Base-by-base conservation (phyloP, 2,329 filamentous ascomycete species). In the Aspergillus versicolor region DNA sequence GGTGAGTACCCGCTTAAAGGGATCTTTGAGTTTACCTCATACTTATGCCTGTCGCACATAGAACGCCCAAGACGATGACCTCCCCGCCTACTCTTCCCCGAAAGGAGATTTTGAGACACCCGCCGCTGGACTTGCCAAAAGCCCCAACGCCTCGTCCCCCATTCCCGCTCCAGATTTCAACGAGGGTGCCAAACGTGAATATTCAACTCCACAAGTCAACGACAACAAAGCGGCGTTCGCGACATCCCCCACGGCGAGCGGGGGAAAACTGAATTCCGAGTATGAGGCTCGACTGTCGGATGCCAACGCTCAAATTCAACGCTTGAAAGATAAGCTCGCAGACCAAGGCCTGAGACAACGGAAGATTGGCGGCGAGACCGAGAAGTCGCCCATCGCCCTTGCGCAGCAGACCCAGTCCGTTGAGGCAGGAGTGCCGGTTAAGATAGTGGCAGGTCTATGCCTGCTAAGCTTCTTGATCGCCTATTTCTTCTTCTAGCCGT, bases 381-480 rank as follows among this genome's bases (percentile, higher is more conserved):
- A 79, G 57, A 85, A 82, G 72, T 78, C 75, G 48, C 67, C 73
- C 52, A 73, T 70, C 45, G 79, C 73, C 61, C 80, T 76, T 74
- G 78, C 78, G 60, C 81, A 81, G 63, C 81, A 81, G 66, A 75
- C 84, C 74, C 73, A 87, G 76, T 64, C 78, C 42, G 74, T 79
- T 19, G 86, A 92, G 66, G 54, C 69, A 19, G 93, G 94, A 21
- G 93, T 99, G 3, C 88, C 94, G 0, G 85, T 99, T 49, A 88
- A 93, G 73, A 84, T 93, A 61, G 90, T 90, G 44, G 93, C 94
- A 21, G 80, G 86, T 21, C 79, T 99, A 43, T 97, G 92, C 73
- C 80, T 99, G 67, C 68, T 96, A 62, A 92, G 91, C 80, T 99
- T 99, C 79, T 77, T 99, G 70, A 84, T 97, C 66, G 94, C 92